phyloP scores from a whole-genome alignment of 352 stramenopile genomes.

The Pythium pyrilobum region DNA sequence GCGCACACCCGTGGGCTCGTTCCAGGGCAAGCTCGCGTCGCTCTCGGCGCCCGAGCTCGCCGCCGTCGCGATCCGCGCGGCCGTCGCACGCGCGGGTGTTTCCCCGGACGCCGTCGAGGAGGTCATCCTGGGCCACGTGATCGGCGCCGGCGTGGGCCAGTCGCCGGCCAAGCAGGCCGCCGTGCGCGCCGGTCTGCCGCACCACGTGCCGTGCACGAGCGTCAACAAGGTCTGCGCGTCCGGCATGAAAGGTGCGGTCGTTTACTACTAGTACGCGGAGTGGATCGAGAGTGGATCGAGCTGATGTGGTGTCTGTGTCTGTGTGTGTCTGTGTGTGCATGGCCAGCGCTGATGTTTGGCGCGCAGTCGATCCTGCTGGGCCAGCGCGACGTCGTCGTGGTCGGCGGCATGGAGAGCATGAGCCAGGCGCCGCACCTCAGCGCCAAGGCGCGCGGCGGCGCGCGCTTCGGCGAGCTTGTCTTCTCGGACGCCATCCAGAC shows the following conservation, averaged over 20 bases:
- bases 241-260: slow-evolving; percentile 80
- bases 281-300: too few relatives aligned
- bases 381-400: slow-evolving; percentile 71
- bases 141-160: slow-evolving; percentile 93
- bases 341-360: slow-evolving; percentile 70
- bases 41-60: slow-evolving; percentile 90
- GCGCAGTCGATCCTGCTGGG: slow-evolving; percentile 88
- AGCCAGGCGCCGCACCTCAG: slow-evolving; percentile 92
- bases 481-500: slow-evolving; percentile 86
- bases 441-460: slow-evolving; percentile 65
- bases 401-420: slow-evolving; percentile 96
- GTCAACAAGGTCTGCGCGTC: slow-evolving; percentile 98
- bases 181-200: slow-evolving; percentile 59
- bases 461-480: slow-evolving; percentile 78
- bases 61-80: slow-evolving; percentile 69
- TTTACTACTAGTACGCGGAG: too few relatives aligned
- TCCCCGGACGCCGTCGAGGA: slow-evolving; percentile 79
- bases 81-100: slow-evolving; percentile 45
- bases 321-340: too few relatives aligned
- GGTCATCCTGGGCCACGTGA: slow-evolving; percentile 93
- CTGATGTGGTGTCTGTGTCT: background rate
- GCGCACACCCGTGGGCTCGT: slow-evolving; percentile 92
- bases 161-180: slow-evolving; percentile 91
- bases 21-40: slow-evolving; percentile 82
- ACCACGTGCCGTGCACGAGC: slow-evolving; percentile 89